phyloP scores from a whole-genome alignment of 2,329 filamentous ascomycete species.

The Clonostachys chloroleuca region DNA sequence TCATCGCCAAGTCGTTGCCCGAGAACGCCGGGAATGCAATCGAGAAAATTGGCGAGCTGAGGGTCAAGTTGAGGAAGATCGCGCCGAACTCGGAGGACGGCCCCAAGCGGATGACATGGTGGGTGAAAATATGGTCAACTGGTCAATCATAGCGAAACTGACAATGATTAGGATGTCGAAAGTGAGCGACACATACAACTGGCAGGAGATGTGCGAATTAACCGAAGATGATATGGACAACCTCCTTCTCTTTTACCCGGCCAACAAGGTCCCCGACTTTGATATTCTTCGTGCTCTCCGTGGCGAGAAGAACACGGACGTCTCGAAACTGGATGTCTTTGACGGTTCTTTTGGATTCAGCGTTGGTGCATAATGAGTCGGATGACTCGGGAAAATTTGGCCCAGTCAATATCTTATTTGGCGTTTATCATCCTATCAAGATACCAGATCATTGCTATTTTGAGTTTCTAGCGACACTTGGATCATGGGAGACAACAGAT shows the following conservation, averaged over 20 bases:
- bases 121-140: slow-evolving; percentile 17
- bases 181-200: slow-evolving; percentile 81
- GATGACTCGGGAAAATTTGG: too few relatives aligned
- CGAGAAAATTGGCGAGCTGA: slow-evolving; percentile 73
- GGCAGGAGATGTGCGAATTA: slow-evolving; percentile 81
- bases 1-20: slow-evolving; percentile 75
- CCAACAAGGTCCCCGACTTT: slow-evolving; percentile 49
- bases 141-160: neutral
- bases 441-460: too few relatives aligned
- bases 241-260: slow-evolving; percentile 70
- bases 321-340: slow-evolving; percentile 47
- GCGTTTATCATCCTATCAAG: too few relatives aligned
- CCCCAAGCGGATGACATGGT: slow-evolving; percentile 88
- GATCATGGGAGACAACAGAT: too few relatives aligned
- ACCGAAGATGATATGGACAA: slow-evolving; percentile 79
- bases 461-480: too few relatives aligned
- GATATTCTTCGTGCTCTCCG: slow-evolving; percentile 52
- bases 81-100: slow-evolving; percentile 71
- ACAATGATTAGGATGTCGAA: slow-evolving; percentile 69
- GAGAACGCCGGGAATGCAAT: slow-evolving; percentile 81
- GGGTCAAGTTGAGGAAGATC: slow-evolving; percentile 72
- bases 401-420: too few relatives aligned
- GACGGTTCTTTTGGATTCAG: slow-evolving; percentile 58
- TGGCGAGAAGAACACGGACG: slow-evolving; percentile 28
- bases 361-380: slow-evolving; percentile 27